Base-by-base conservation (phyloP, 1,139 yeast genomes). In the Blastobotrys capitulatus region DNA sequence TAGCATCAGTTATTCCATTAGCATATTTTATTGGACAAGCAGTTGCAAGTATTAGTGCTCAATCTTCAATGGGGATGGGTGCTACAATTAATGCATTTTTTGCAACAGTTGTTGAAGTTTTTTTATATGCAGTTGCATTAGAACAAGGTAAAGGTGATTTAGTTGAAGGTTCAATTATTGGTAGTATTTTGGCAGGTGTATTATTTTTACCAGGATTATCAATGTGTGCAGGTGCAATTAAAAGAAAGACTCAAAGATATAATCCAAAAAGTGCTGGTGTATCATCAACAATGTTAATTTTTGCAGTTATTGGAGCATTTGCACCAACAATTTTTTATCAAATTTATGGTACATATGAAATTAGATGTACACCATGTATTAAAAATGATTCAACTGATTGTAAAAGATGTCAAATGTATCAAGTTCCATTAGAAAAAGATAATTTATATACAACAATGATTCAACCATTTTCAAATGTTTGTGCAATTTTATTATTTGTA, bases 41-140 rank as follows among this genome's bases (percentile, higher is more conserved):
- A 1, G 98, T 92, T 25, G 99, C 99, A 0, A 90, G 97, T 1
- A 92, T 92, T 55, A 86, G 96, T 2, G 97, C 98, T 0, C 98
- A 94, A 69, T 88, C 97, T 0, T 90, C 97, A 0, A 92, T 92
- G 97, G 97, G 97, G n/a, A 83, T 92, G 57, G 98, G 98, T 72
- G 98, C 99, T 1, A 96, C 90, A 0, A 89, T 92, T 59, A 92
- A 92, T 67, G 99, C 99, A 0, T 90, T 94, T 61, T 92, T 92
- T 74, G 90, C 98, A 1, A 90, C 98, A 0, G 78, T 94, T 47
- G 97, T 92, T 13, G 99, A 92, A 64, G 87, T 92, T 25, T 92
- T 84, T 65, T 72, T 92, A 47, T 92, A 92, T 64, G 85, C 96
- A 65, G 96, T 92, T 20, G 98, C 99, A 0, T 72, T 92, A 54